Percentiles rank a stretch among this genome's conserved stretches.
These are phyloP conservation scores for Zelopaecilomyces penicillatus DNA, from an alignment of 2,329 filamentous ascomycete species.

Conservation along the genomic window DNA sequence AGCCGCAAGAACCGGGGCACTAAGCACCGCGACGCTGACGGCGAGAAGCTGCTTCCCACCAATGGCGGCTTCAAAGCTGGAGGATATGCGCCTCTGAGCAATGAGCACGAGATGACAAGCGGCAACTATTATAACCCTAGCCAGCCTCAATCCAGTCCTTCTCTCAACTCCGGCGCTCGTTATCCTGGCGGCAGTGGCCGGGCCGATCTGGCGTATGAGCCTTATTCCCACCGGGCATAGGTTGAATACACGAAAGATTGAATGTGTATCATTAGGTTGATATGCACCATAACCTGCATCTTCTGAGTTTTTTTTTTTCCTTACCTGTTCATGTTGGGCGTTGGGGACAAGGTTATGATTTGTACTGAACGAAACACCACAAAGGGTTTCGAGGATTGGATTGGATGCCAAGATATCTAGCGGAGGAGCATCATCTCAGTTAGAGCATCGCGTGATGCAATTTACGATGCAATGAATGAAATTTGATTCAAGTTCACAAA, in stretches of 20 bases:
- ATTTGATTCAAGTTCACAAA: no score
- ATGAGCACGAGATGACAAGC: constrained; percentile 27
- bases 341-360: neutral
- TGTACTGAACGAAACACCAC: no score
- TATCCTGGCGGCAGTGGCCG: constrained; percentile 34
- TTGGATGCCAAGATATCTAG: no score
- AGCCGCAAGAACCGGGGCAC: constrained; percentile 23
- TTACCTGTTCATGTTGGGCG: constrained; percentile 5
- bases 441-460: no score
- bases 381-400: no score
- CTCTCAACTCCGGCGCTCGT: constrained; percentile 23
- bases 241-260: neutral
- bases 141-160: constrained; percentile 3
- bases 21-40: constrained; percentile 27
- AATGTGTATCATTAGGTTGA: neutral
- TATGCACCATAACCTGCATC: no score
- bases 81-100: constrained; percentile 28
- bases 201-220: constrained; percentile 53
- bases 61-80: constrained; percentile 15
- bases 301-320: constrained; percentile 2
- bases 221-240: constrained; percentile 51
- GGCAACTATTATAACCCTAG: constrained; percentile 31
- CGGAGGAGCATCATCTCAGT: no score
- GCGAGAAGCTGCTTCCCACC: constrained; percentile 44
- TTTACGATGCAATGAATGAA: no score